Evolutionary conservation across 1,139 yeast genomes (phyloP).

Genomic region (Pichia sp.): DNA sequence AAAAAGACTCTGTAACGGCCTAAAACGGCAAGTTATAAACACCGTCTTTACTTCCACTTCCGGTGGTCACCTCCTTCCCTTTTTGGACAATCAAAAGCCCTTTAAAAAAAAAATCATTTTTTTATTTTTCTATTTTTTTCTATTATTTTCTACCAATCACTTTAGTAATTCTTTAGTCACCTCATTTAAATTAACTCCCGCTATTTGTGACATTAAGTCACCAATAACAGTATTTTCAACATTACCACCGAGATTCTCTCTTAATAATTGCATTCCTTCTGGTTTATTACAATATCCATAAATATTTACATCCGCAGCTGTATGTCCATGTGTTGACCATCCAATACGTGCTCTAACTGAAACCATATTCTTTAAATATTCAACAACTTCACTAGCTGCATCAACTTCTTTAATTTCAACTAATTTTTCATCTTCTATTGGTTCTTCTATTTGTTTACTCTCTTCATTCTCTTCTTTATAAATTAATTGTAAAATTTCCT

Average conservation of each 20-base stretch:
- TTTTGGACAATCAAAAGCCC: background rate
- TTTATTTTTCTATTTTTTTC: no score
- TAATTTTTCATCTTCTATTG: background rate
- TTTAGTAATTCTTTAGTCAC: background rate
- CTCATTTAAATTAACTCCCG: constrained; percentile 44
- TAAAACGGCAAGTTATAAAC: constrained; percentile 6
- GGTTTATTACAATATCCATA: constrained; percentile 62
- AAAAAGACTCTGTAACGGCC: constrained; percentile 1
- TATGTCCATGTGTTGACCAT: constrained; percentile 87
- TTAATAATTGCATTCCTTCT: constrained; percentile 36
- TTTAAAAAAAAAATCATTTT: no score
- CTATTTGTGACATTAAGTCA: constrained; percentile 51
- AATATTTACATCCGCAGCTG: constrained; percentile 84
- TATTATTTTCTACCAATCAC: no score
- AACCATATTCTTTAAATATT: constrained; percentile 52
- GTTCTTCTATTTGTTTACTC: background rate
- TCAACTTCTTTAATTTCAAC: constrained; percentile 40
- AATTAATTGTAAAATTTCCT: constrained; percentile 2
- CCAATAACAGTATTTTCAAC: constrained; percentile 86
- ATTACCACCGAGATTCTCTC: constrained; percentile 55
- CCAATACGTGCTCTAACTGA: constrained; percentile 71
- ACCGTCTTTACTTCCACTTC: constrained; percentile 2
- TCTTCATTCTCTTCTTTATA: background rate
- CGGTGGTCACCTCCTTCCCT: background rate
- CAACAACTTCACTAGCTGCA: constrained; percentile 31